A percentile compares a stretch with the other conserved stretches of the same genome.
phyloP scores from a whole-genome alignment of 345 rosid genomes.

The Isatis tinctoria region DNA sequence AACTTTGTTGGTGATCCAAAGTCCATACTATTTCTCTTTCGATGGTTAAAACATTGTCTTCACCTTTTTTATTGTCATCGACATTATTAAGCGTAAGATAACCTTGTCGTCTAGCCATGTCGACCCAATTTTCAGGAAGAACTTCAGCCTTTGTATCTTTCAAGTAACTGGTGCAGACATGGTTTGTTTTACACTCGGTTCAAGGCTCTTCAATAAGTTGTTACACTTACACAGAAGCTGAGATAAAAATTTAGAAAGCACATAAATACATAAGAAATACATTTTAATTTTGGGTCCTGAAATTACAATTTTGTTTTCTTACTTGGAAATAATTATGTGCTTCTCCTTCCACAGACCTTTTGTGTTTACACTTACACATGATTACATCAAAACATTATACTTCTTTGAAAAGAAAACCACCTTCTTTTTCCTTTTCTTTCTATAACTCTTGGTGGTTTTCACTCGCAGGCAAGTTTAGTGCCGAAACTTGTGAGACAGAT shows the following conservation, averaged over 20 bases:
- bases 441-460: background rate
- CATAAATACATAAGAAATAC: background rate
- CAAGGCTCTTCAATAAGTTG: background rate
- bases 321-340: conserved; percentile 11
- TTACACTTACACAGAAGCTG: background rate
- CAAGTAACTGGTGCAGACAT: background rate
- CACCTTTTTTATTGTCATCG: no score
- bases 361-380: conserved; percentile 21
- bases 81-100: no score
- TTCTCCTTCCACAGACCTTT: conserved; percentile 14
- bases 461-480: conserved; percentile 93
- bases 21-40: no score
- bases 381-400: conserved; percentile 23
- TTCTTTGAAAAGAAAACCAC: background rate
- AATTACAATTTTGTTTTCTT: conserved; percentile 1
- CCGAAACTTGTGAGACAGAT: conserved; percentile 96
- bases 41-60: no score
- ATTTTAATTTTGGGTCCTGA: background rate
- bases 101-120: no score
- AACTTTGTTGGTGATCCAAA: no score
- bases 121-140: no score
- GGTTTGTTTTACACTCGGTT: background rate
- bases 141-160: no score
- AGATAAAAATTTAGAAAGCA: background rate
- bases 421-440: background rate